Percentiles rank a stretch among this genome's conserved stretches.
These are phyloP conservation scores for Asterochloris sp. DNA, from an alignment of 139 green algal genomes.

Conservation along the genomic window DNA sequence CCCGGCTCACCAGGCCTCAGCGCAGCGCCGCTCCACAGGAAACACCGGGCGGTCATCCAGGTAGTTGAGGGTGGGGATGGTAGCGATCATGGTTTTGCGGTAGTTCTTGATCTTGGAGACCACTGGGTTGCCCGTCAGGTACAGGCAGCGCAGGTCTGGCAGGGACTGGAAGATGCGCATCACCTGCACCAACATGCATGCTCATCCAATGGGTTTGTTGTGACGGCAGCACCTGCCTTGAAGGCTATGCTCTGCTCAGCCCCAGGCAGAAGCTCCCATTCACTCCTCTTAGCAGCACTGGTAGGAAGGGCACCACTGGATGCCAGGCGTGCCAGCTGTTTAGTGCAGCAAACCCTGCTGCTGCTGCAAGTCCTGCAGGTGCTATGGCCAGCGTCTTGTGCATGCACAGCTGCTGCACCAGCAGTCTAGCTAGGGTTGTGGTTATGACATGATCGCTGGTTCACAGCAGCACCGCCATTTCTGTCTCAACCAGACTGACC, in stretches of 20 bases:
- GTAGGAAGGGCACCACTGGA: neutral
- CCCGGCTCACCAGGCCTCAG: conserved; percentile 68
- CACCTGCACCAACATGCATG: neutral
- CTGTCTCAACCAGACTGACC: neutral
- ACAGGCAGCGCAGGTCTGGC: conserved; percentile 75
- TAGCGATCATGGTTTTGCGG: conserved; percentile 62
- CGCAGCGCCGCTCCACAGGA: conserved; percentile 61
- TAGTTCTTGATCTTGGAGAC: conserved; percentile 73
- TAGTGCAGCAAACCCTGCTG: too few relatives aligned
- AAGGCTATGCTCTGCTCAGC: too few relatives aligned
- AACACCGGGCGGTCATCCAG: conserved; percentile 85
- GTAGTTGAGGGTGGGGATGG: conserved; percentile 67
- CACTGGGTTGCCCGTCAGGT: conserved; percentile 82
- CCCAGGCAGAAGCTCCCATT: neutral
- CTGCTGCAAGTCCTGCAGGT: too few relatives aligned
- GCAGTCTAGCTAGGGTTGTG: too few relatives aligned
- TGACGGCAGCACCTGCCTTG: neutral
- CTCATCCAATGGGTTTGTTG: conserved; percentile 14
- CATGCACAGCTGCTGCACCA: too few relatives aligned
- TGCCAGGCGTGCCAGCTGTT: too few relatives aligned
- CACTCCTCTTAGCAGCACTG: conserved; percentile 21
- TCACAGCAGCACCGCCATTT: too few relatives aligned
- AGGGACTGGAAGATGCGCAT: conserved; percentile 35
- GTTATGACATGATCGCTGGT: too few relatives aligned
- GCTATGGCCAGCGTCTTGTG: too few relatives aligned